phyloP scores from a whole-genome alignment of 768 basidiomycete species.

The Kwoniella shandongensis region DNA sequence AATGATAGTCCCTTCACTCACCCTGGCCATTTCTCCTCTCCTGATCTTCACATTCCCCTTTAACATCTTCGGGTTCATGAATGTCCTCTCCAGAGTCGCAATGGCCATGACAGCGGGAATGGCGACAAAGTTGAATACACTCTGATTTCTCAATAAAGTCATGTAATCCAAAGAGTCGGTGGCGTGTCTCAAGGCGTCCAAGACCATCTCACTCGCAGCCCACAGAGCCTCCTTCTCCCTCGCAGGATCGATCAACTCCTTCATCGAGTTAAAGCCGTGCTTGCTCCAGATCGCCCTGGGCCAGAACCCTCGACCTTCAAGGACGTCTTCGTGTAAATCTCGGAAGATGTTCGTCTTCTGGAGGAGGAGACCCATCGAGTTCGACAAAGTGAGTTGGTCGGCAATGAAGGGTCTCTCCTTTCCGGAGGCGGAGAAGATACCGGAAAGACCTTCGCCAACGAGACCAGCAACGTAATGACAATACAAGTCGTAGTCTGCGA shows the following conservation, averaged over 20 bases:
- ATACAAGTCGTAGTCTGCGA: conserved; percentile 91
- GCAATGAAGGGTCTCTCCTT: conserved; percentile 76
- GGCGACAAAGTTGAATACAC: conserved; percentile 91
- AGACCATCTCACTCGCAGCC: conserved; percentile 82
- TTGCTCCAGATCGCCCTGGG: conserved; percentile 85
- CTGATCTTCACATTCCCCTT: conserved; percentile 90
- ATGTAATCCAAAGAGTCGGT: conserved; percentile 88
- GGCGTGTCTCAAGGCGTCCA: conserved; percentile 81
- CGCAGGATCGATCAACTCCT: conserved; percentile 56
- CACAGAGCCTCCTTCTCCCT: conserved; percentile 69
- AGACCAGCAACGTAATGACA: conserved; percentile 98
- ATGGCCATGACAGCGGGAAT: conserved; percentile 95
- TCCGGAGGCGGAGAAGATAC: conserved; percentile 78
- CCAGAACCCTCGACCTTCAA: conserved; percentile 87
- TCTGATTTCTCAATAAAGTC: conserved; percentile 79
- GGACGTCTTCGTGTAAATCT: conserved; percentile 87
- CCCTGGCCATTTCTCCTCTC: conserved; percentile 81
- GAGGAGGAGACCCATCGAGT: conserved; percentile 90
- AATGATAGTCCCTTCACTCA: conserved; percentile 53
- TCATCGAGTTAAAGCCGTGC: conserved; percentile 63
- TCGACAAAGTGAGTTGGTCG: conserved; percentile 79
- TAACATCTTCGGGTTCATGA: conserved; percentile 88
- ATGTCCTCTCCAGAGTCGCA: conserved; percentile 85
- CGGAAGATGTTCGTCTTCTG: conserved; percentile 99
- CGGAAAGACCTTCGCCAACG: conserved; percentile 90